Base-by-base conservation (phyloP, 768 basidiomycete species). In the Mycena pura region DNA sequence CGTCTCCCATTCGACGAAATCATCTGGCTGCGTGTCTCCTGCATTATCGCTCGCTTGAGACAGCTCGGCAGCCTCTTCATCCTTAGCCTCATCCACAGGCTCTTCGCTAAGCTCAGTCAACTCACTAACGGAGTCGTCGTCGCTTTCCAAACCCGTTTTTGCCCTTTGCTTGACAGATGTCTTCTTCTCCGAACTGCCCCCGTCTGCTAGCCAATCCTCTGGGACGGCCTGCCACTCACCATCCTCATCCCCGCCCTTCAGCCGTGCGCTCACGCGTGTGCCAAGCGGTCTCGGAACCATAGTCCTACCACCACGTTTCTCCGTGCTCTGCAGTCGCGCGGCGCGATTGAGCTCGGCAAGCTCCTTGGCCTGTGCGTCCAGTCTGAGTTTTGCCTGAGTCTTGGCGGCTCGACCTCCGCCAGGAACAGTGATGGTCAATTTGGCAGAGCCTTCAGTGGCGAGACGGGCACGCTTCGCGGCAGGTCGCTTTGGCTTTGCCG, bases 1-100 rank as follows among this genome's bases (percentile, higher is more conserved):
- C 68, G 91, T 91, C 78, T 96, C 93, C 95, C 96, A 98, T 74
- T 96, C 95, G 38, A 93, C 73, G 67, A 92, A 92, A 46, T 82
- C 83, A 2, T 78, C 77, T 5, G 81, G 82, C 21, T 75, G 53
- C 9, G 64, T 68, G n/a, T 67, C 69, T 32, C 52, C 60, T 39
- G 69, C 73, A 15, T 32, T 68, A 62, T 45, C 74, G 22, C 55
- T 62, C 15, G 29, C 49, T n/a, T 40, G 21, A 29, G 58, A 15
- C 28, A 19, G 52, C 38, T 63, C 56, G 31, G 68, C 67, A 14
- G 32, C 47, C 48, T 69, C 67, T 9, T 36, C 58, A 27, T 53
- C 40, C 27, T 40, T 41, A 21, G 21, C 50, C 24, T 69, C 67
- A 45, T 66, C 66, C 49, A 63, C 60, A 24, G 66, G 68, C 43